Percentiles rank a stretch among this genome's conserved stretches.
phyloP scores from a whole-genome alignment of 2,329 filamentous ascomycete species.

The Colletotrichum karsti region DNA sequence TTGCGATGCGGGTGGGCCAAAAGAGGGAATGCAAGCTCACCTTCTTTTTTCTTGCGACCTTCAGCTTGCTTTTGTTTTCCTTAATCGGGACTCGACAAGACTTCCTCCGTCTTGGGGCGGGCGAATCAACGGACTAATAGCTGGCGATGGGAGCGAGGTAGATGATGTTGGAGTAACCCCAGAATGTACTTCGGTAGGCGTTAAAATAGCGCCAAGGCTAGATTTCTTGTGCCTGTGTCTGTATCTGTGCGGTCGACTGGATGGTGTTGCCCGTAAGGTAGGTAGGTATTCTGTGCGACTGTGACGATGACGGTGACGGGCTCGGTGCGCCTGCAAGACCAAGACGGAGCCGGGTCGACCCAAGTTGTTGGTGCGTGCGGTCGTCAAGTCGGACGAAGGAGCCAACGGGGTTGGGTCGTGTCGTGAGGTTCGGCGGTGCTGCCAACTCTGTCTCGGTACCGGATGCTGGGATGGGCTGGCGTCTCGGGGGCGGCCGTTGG shows the following conservation, averaged over 20 bases:
- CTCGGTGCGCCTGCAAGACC: conserved; percentile 22
- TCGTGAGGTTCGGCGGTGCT: conserved; percentile 2
- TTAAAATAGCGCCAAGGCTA: not conserved
- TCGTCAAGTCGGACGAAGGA: conserved; percentile 22
- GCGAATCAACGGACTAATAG: not conserved
- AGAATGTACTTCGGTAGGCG: not conserved
- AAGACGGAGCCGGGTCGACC: conserved; percentile 22
- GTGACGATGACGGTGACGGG: conserved; percentile 12
- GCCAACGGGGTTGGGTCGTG: conserved; percentile 20
- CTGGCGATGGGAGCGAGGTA: not conserved
- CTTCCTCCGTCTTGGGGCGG: not conserved
- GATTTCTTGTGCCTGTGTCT: not conserved
- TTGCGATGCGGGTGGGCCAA: conserved; percentile 14
- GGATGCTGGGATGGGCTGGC: conserved; percentile 15
- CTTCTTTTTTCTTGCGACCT: not conserved
- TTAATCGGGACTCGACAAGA: not conserved
- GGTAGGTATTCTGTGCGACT: no score
- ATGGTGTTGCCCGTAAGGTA: no score
- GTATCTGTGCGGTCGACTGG: not conserved
- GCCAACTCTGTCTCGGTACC: conserved; percentile 24
- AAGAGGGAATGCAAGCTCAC: conserved; percentile 21
- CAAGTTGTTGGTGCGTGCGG: conserved; percentile 22
- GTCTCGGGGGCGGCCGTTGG: conserved; percentile 11
- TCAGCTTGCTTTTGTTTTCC: conserved; percentile 1
- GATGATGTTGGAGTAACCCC: not conserved